phyloP scores from a whole-genome alignment of 176 grass and related monocot genomes.

The Juncus inflexus region DNA sequence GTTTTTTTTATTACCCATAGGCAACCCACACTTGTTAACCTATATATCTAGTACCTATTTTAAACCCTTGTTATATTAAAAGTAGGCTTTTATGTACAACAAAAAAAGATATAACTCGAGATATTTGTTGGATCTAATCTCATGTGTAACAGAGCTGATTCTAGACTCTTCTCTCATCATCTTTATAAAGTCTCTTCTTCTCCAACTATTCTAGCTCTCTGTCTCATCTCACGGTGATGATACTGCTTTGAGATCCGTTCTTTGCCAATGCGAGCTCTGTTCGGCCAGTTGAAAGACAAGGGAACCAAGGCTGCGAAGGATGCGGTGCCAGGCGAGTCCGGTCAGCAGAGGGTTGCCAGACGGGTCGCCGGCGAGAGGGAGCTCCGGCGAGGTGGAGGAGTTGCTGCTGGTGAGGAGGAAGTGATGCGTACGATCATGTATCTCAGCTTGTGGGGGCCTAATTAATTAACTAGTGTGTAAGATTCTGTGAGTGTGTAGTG shows the following conservation, averaged over 20 bases:
- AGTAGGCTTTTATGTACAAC: too few relatives aligned
- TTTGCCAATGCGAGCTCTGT: conserved; percentile 14
- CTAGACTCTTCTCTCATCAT: conserved; percentile 1
- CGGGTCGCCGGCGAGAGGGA: not conserved
- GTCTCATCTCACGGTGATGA: not conserved
- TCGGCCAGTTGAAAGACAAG: conserved; percentile 14
- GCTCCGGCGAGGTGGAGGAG: not conserved
- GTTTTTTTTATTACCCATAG: too few relatives aligned
- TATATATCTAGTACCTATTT: too few relatives aligned
- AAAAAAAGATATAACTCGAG: too few relatives aligned
- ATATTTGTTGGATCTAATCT: too few relatives aligned
- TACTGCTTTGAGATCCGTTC: not conserved
- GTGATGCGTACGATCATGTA: conserved; percentile 14
- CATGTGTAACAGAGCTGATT: not conserved
- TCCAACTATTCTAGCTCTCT: not conserved
- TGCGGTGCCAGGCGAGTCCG: conserved; percentile 1
- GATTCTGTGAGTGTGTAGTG: not conserved
- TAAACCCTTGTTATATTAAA: too few relatives aligned
- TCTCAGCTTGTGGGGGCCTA: conserved; percentile 13
- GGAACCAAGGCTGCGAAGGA: conserved; percentile 5
- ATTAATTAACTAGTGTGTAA: not conserved
- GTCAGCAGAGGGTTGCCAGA: conserved; percentile 1
- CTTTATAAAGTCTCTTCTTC: conserved; percentile 10
- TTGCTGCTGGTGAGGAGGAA: not conserved
- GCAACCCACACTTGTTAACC: too few relatives aligned